A percentile compares a stretch with the other conserved stretches of the same genome.
These are phyloP conservation scores for Pseudogymnoascus verrucosus DNA, from an alignment of 2,329 filamentous ascomycete species.

Conservation along the genomic window DNA sequence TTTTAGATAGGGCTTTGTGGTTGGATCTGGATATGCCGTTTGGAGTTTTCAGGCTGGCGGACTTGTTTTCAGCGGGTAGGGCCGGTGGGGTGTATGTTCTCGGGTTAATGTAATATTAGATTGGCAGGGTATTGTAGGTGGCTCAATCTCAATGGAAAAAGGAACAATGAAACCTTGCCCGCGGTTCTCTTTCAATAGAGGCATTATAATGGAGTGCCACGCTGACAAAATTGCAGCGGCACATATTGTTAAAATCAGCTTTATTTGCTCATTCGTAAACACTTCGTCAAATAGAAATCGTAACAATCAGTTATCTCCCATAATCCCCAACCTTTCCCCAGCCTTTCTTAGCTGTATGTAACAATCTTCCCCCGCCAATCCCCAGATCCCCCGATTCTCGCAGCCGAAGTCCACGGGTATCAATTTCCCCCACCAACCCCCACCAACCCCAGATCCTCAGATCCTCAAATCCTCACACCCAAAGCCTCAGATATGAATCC, in stretches of 20 bases:
- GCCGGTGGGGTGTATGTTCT: neutral
- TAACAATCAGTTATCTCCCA: neutral
- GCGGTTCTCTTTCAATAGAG: neutral
- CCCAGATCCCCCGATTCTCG: neutral
- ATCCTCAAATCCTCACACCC: neutral
- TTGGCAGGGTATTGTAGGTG: neutral
- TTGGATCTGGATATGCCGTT: neutral
- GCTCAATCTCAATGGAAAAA: neutral
- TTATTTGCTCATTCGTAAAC: neutral
- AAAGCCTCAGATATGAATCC: neutral
- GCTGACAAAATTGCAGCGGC: neutral
- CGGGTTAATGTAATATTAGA: neutral
- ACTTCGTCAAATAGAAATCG: neutral
- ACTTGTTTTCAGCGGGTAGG: constrained; percentile 5
- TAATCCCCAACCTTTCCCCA: no score
- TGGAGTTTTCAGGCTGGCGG: constrained; percentile 5
- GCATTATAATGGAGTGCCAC: neutral
- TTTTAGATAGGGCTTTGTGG: neutral
- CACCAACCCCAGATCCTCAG: no score
- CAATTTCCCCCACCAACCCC: neutral
- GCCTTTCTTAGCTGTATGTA: no score
- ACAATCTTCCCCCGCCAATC: neutral
- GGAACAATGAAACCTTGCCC: neutral
- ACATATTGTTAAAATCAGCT: neutral
- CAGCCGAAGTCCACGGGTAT: neutral